Conservation (phyloP, 1,284 basidiomycete genomes). For the Rhodotorula sp. region DNA sequence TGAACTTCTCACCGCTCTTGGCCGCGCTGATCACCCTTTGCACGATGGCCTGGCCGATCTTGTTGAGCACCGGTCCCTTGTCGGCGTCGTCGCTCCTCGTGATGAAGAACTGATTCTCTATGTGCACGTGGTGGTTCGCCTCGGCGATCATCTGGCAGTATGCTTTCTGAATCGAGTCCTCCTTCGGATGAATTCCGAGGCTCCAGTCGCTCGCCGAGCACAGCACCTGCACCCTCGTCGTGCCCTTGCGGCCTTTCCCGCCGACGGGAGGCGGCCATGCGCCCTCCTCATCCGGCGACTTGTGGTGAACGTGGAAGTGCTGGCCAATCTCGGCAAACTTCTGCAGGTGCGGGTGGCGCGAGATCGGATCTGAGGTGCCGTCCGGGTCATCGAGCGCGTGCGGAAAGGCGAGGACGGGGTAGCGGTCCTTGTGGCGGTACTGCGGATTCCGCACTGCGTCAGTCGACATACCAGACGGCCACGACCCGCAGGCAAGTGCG, state of each 20-base stretch:
- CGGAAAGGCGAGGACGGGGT: constrained; percentile 80
- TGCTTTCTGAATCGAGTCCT: constrained; percentile 49
- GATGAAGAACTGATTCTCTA: constrained; percentile 95
- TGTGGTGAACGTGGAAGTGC: constrained; percentile 33
- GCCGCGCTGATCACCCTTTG: constrained; percentile 81
- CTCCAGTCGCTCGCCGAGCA: constrained; percentile 30
- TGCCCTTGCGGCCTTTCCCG: constrained; percentile 31
- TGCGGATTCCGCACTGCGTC: constrained; percentile 18
- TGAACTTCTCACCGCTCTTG: constrained; percentile 70
- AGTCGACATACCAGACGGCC: too few relatives aligned
- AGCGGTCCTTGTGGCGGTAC: constrained; percentile 57
- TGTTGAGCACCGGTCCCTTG: constrained; percentile 67
- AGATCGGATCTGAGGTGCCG: constrained; percentile 20
- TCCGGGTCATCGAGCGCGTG: constrained; percentile 59
- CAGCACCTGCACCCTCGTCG: constrained; percentile 63
- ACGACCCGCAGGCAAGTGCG: too few relatives aligned
- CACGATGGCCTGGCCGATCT: constrained; percentile 76
- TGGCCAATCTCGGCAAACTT: constrained; percentile 31
- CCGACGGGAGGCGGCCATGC: constrained; percentile 14
- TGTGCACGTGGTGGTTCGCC: constrained; percentile 84
- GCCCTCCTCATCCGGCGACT: constrained; percentile 9
- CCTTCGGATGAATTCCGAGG: constrained; percentile 26
- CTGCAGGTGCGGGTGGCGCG: constrained; percentile 33
- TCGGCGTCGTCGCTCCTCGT: constrained; percentile 57
- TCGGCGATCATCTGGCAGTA: constrained; percentile 80